Percentiles rank a stretch among this genome's conserved stretches.
phyloP scores from a whole-genome alignment of 805 yeast species.

The Yarrowia bubula region DNA sequence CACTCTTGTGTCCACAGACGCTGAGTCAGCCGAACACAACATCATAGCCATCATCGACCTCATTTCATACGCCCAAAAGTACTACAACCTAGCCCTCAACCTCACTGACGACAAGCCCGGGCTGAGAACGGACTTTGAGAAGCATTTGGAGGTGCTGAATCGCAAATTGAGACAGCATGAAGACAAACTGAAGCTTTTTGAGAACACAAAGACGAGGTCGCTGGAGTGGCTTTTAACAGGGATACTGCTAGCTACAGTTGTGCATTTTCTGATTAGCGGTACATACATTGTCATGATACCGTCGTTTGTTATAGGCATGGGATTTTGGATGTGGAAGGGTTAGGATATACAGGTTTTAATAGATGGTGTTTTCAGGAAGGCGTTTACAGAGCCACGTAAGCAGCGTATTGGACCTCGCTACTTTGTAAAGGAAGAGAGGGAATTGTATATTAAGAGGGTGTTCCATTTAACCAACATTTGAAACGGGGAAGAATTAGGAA shows the following conservation, averaged over 20 bases:
- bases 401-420: too few relatives aligned
- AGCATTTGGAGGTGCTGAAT: background rate
- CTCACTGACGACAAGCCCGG: background rate
- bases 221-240: constrained; percentile 8
- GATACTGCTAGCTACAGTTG: background rate
- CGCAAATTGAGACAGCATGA: background rate
- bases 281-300: background rate
- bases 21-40: background rate
- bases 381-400: too few relatives aligned
- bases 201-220: background rate
- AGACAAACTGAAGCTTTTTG: background rate
- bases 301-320: background rate
- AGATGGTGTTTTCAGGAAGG: too few relatives aligned
- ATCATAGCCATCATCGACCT: constrained; percentile 1
- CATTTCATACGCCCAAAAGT: background rate
- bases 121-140: background rate
- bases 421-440: background rate
- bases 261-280: background rate
- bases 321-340: background rate
- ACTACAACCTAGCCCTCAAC: background rate
- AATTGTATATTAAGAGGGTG: too few relatives aligned
- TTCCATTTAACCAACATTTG: too few relatives aligned
- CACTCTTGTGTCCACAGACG: background rate
- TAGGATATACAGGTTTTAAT: too few relatives aligned
- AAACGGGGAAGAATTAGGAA: too few relatives aligned